Percentiles rank a stretch among this genome's conserved stretches.
Evolutionary conservation across 495 filamentous ascomycete genomes (phyloP).

Genomic region (Tricharina praecox): DNA sequence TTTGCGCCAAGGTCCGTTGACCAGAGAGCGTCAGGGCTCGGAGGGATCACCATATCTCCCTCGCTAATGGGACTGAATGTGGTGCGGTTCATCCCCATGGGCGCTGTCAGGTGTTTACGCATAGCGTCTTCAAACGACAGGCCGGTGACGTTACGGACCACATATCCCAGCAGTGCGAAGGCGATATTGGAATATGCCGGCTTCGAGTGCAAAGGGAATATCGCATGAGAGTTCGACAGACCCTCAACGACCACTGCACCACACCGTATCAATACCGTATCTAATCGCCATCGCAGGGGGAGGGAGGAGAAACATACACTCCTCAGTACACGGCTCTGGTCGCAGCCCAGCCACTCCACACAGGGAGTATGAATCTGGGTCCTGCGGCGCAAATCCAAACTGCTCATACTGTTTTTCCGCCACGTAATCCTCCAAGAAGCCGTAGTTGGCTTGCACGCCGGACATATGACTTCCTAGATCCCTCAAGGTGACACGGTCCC

Average conservation of each 20-base stretch:
- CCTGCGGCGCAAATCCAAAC: slow-evolving; percentile 23
- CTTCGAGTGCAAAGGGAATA: slow-evolving; percentile 28
- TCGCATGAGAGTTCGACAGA: slow-evolving; percentile 26
- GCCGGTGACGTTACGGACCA: slow-evolving; percentile 30
- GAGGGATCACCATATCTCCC: slow-evolving; percentile 21
- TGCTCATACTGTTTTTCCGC: too few relatives aligned
- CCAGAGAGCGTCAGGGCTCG: too few relatives aligned
- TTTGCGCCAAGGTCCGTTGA: too few relatives aligned
- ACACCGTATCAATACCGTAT: not conserved
- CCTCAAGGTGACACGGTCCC: slow-evolving; percentile 35
- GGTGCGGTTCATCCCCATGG: slow-evolving; percentile 29
- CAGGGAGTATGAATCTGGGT: slow-evolving; percentile 18
- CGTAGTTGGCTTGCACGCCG: slow-evolving; percentile 28
- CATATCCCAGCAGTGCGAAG: slow-evolving; percentile 33
- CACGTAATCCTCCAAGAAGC: slow-evolving; percentile 24
- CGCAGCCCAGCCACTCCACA: slow-evolving; percentile 19
- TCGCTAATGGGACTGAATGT: slow-evolving; percentile 18
- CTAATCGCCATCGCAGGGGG: not conserved
- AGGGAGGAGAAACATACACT: not conserved
- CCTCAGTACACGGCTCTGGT: not conserved
- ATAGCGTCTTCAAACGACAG: slow-evolving; percentile 30
- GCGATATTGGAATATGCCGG: slow-evolving; percentile 35
- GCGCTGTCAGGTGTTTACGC: slow-evolving; percentile 27
- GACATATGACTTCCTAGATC: slow-evolving; percentile 33
- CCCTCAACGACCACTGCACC: slow-evolving; percentile 13